phyloP scores from a whole-genome alignment of 148 eudicot species.

The Cornus suecica region DNA sequence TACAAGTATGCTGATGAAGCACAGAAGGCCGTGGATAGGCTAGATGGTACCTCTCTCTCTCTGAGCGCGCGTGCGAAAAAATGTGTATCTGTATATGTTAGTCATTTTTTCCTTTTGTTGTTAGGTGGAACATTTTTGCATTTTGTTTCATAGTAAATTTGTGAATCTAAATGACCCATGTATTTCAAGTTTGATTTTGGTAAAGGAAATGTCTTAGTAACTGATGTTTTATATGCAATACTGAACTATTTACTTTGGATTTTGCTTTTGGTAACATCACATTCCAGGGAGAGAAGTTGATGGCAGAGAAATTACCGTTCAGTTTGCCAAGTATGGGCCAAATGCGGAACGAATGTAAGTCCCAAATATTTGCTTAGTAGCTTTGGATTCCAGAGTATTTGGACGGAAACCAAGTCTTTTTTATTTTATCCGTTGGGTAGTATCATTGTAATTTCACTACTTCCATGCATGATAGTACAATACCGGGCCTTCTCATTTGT shows the following conservation, averaged over 20 bases:
- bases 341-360: constrained; percentile 56
- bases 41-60: constrained; percentile 34
- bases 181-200: too few species aligned
- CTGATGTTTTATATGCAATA: not conserved
- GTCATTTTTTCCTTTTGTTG: too few species aligned
- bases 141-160: too few species aligned
- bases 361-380: not conserved
- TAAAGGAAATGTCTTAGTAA: too few species aligned
- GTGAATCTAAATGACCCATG: not conserved
- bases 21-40: constrained; percentile 56
- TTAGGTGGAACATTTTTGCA: not conserved
- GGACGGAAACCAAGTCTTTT: not conserved
- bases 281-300: constrained; percentile 44
- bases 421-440: too few species aligned
- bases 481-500: not conserved
- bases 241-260: not conserved
- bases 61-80: too few species aligned
- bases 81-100: too few species aligned
- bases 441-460: too few species aligned
- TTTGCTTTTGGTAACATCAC: not conserved
- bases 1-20: constrained; percentile 68
- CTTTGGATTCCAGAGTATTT: not conserved
- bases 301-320: constrained; percentile 58
- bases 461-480: too few species aligned
- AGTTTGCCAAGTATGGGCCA: constrained; percentile 55